Conservation (phyloP, 164 flowering plant genomes). For the Chloranthus sessilifolius region DNA sequence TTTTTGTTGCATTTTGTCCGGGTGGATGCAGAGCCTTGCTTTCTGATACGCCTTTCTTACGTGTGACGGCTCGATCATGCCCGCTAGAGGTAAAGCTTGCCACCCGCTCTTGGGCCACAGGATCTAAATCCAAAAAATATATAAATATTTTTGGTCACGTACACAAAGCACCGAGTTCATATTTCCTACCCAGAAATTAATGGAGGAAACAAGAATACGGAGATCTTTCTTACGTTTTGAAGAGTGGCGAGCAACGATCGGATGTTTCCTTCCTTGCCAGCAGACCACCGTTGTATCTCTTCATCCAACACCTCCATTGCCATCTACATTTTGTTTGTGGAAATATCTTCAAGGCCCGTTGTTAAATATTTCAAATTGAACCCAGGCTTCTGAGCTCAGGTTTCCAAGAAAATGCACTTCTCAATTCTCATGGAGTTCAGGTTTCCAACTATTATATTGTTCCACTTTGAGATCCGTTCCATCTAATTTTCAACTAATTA, state of each 20-base stretch:
- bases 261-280: conserved; percentile 55
- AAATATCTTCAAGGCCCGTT: no score
- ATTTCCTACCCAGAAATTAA: background rate
- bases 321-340: conserved; percentile 22
- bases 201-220: background rate
- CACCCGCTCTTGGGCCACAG: conserved; percentile 74
- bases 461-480: no score
- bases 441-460: no score
- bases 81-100: conserved; percentile 39
- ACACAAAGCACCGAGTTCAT: background rate
- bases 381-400: no score
- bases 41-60: conserved; percentile 79
- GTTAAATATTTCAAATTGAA: no score
- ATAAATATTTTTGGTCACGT: background rate
- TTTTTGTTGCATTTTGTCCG: conserved; percentile 79
- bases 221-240: conserved; percentile 45
- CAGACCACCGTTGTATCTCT: conserved; percentile 46
- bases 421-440: no score
- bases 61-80: conserved; percentile 38
- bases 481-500: no score
- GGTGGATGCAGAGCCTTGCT: conserved; percentile 69
- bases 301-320: conserved; percentile 43
- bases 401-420: no score
- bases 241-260: conserved; percentile 58
- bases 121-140: conserved; percentile 41